Evolutionary conservation across 345 rosid genomes (phyloP), one percentile per base, ranked within the genome.

Genomic region (Moricandia arvensis): DNA sequence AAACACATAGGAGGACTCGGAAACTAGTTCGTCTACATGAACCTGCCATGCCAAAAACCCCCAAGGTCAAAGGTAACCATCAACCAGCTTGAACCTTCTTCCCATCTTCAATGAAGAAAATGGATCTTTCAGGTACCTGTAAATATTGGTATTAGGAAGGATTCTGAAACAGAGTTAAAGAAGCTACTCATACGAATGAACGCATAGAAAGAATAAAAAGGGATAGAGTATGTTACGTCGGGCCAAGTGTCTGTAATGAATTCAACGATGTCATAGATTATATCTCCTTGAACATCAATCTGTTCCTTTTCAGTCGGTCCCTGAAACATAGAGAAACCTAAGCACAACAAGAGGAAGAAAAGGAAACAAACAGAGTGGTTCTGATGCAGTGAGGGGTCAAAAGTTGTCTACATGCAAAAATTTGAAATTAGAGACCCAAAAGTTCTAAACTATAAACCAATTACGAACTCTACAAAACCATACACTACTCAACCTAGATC

Each of bases 231-330:
- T 68, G 69, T 85, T 88, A 92, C 97, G 73, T 85, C 91, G 8
- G 91, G 90, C 97, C 97, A 92, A 59, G 91, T 90, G 65, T 88
- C 94, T 35, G 96, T 88, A 59, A 92, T 83, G 79, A 86, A 90
- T 64, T 89, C 95, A 85, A 91, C 95, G 54, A 94, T 85, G 60
- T 90, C 97, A 65, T 86, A 87, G 29, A 93, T 75, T 74, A 94
- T 90, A 83, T 94, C 98, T 78, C 98, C 98, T 89, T 94, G 98
- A 66, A 94, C 97, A 70, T 94, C 98, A 67, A 94, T 92, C 61
- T 94, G 98, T 73, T 94, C 98, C 85, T 66, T 94, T 21, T 94
- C 98, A 70, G 97, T 94, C 18, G 97, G 98, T 61, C 97, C 98
- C 98, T 94, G 75, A 62, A 69, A n/a, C 16, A 7, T 49, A 10